These are phyloP conservation scores for Daldinia decipiens DNA, from an alignment of 495 filamentous ascomycete species.

Conservation along the genomic window DNA sequence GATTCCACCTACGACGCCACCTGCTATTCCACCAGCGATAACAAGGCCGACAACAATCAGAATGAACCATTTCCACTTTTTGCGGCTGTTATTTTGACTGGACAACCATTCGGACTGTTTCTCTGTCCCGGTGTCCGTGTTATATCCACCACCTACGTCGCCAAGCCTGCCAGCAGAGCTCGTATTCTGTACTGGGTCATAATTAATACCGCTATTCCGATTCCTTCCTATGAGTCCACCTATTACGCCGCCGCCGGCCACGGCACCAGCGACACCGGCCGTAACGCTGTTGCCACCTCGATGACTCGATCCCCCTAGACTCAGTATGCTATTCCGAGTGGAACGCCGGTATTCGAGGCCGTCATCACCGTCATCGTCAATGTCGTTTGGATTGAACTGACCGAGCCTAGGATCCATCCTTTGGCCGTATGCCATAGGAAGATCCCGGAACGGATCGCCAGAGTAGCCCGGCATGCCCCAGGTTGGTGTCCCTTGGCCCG, in stretches of 20 bases:
- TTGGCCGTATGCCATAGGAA: constrained; percentile 45
- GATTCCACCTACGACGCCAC: constrained; percentile 83
- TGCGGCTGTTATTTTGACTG: constrained; percentile 68
- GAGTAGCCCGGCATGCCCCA: constrained; percentile 43
- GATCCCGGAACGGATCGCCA: constrained; percentile 46
- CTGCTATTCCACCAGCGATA: constrained; percentile 75
- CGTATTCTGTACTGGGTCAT: constrained; percentile 53
- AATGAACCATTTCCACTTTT: constrained; percentile 74
- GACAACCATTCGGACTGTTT: constrained; percentile 66
- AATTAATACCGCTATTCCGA: constrained; percentile 51
- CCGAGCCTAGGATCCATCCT: constrained; percentile 60
- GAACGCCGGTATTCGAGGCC: constrained; percentile 66
- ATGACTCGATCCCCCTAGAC: constrained; percentile 56
- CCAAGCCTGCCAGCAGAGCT: constrained; percentile 36
- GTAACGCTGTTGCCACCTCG: constrained; percentile 48
- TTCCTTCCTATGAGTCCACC: constrained; percentile 49
- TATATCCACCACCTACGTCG: constrained; percentile 41
- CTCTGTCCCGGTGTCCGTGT: constrained; percentile 50
- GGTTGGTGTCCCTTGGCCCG: constrained; percentile 36
- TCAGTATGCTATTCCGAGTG: constrained; percentile 63
- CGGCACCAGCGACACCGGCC: constrained; percentile 56
- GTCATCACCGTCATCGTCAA: constrained; percentile 88
- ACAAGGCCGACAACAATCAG: constrained; percentile 69
- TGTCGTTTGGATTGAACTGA: constrained; percentile 79
- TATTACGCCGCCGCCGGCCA: constrained; percentile 64